Evolutionary conservation across 495 filamentous ascomycete species (phyloP).

Genomic region (Astrothelium subdiscretum): DNA sequence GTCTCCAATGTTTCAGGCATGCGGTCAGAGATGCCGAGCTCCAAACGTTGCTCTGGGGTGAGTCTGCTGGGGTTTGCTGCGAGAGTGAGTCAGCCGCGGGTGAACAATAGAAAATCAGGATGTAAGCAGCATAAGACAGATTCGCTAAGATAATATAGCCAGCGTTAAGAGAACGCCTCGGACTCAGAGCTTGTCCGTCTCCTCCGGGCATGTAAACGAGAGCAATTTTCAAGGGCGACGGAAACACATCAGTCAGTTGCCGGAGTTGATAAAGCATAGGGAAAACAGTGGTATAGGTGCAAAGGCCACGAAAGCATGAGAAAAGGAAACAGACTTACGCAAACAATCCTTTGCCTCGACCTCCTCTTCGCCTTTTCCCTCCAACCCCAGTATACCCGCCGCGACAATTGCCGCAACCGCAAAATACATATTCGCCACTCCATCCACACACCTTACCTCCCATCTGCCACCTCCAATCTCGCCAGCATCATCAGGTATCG

Average conservation of each 20-base stretch:
- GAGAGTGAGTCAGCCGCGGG: background rate
- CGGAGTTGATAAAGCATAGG: background rate
- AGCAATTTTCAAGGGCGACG: too few species aligned
- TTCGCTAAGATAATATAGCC: too few species aligned
- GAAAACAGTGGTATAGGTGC: background rate
- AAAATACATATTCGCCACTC: constrained; percentile 62
- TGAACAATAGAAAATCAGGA: too few species aligned
- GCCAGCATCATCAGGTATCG: constrained; percentile 27
- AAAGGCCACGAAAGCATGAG: background rate
- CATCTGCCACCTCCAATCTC: constrained; percentile 58
- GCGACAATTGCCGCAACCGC: constrained; percentile 54
- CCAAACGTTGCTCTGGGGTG: constrained; percentile 35
- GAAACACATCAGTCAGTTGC: too few species aligned
- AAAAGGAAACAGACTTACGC: constrained; percentile 29
- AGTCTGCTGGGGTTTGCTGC: constrained; percentile 30
- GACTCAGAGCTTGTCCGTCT: too few species aligned
- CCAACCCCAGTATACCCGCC: constrained; percentile 52
- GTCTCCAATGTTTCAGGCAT: constrained; percentile 18
- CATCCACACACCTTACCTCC: constrained; percentile 61
- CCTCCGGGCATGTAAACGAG: too few species aligned
- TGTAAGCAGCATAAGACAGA: background rate
- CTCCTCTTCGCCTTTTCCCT: constrained; percentile 30
- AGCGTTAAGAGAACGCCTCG: too few species aligned
- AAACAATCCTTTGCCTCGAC: constrained; percentile 44
- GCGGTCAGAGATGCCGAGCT: constrained; percentile 37